Base-by-base conservation (phyloP, 2,329 filamentous ascomycete genomes). In the Colletotrichum lupini region DNA sequence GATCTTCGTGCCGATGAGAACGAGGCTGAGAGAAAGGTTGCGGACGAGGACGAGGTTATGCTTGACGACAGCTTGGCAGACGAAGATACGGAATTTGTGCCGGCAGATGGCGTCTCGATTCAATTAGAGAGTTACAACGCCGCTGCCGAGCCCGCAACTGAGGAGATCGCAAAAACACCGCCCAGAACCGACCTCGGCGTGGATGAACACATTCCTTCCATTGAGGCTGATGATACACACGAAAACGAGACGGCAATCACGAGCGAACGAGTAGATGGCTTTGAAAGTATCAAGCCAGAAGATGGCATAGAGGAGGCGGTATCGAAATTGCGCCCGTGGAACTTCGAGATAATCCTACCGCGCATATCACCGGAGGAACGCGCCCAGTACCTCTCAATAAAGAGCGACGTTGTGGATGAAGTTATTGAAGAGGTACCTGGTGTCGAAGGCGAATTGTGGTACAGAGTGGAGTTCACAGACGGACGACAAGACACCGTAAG, bases 401-500 rank as follows among this genome's bases (percentile, higher is more conserved):
- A 77, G 1, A 87, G 84, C 71, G 77, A 82, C 42, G 77, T 80
- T 2, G 79, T 88, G 16, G 81, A 85, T 46, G 78, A 76, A 4
- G 75, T 88, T 5, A 57, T 81, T 1, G 78, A 80, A 5, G 76
- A 83, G 65, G 74, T 79, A 16, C 74, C 79, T 16, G 73, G 76
- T 1, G 76, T 76, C 1, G 77, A 78, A 16, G 71, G 74, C 9
- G 76, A 81, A 11, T 26, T 76, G 1, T 78, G 77, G 26, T 85
- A 84, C 56, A 78, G 76, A 5, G 80, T 85, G 12, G 85, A 87
- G 72, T 88, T 87, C 60, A 82, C 83, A 35, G 86, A 88, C 75
- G 87, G 86, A 28, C 81, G 82, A 62, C 76, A 83, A 74, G 82
- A 86, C 67, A 72, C 82, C 76, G 87, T 88, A 81, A 82, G 86